Evolutionary conservation across 2,329 filamentous ascomycete genomes (phyloP).

Genomic region (Nemania abortiva): DNA sequence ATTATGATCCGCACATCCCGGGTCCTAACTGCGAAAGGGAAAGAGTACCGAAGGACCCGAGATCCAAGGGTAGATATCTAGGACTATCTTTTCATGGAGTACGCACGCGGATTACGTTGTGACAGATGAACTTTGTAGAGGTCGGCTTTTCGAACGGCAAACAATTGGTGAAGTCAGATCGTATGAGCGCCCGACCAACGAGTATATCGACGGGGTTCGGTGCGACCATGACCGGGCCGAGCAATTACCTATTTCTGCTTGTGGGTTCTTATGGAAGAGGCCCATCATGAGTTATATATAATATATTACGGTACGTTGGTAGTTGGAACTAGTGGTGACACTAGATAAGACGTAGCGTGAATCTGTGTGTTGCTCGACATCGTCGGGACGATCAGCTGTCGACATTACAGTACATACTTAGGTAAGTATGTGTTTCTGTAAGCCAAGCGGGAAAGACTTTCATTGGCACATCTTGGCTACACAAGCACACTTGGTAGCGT

Average conservation of each 20-base stretch:
- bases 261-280: slow-evolving; percentile 1
- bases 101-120: slow-evolving; percentile 1
- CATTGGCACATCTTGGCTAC: slow-evolving; percentile 23
- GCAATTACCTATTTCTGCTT: background rate
- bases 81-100: slow-evolving; percentile 18
- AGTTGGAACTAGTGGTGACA: slow-evolving; percentile 8
- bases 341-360: slow-evolving; percentile 10
- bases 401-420: slow-evolving; percentile 6
- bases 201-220: slow-evolving; percentile 7
- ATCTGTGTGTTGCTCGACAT: background rate
- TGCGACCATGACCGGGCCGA: background rate
- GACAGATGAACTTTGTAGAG: background rate
- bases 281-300: background rate
- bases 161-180: background rate
- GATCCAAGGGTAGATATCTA: background rate
- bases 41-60: slow-evolving; percentile 32
- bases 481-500: background rate
- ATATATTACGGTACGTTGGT: slow-evolving; percentile 10
- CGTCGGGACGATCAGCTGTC: background rate
- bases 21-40: background rate
- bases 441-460: slow-evolving; percentile 12
- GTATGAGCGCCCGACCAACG: background rate
- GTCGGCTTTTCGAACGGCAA: background rate
- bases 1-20: slow-evolving; percentile 10
- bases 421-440: slow-evolving; percentile 2